Base-by-base conservation (phyloP, 305 asterid species). In the Striga hermonthica region DNA sequence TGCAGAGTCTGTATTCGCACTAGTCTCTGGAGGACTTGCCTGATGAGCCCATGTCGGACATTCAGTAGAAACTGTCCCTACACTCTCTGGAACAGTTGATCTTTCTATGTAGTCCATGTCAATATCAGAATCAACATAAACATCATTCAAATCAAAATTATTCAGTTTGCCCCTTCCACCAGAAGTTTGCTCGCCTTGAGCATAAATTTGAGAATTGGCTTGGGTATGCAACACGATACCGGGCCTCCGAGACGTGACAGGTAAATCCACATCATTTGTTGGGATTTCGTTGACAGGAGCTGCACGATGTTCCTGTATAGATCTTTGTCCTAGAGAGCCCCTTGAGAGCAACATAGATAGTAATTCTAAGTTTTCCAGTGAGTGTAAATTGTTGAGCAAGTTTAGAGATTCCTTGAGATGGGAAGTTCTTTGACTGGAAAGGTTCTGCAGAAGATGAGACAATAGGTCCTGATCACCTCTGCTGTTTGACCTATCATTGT, bases 1-100 rank as follows among this genome's bases (percentile, higher is more conserved):
- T 6, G 85, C 87, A 54, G 96, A 84, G 71, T 84, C 96, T 8
- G 96, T 86, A 73, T 84, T 86, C 59, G 90, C 80, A 71, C 92
- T 84, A 48, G 88, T 83, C 75, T 86, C 95, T 69, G 88, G 95
- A 68, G 95, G 96, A 81, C 96, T 86, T 63, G 88, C 86, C 70
- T 79, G 91, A 66, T 74, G 86, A 52, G 88, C 80, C 94, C 96
- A 88, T 31, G 82, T 80, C 60, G 89, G 88, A 67, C 78, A 79
- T 59, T 80, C 87, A 48, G 74, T 64, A 11, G 86, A 82, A 67
- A 78, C 79, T 69, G 77, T 67, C 62, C 76, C 85, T 34, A 77
- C 45, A 69, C 74, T 82, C 65, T 71, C 72, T 31, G 88, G 82
- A 73, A 66, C 70, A 9, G 86, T 75, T 58, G 82, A 80, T 68